Evolutionary conservation across 23 red algal species (phyloP).

Genomic region (Gracilaria gracilis): DNA sequence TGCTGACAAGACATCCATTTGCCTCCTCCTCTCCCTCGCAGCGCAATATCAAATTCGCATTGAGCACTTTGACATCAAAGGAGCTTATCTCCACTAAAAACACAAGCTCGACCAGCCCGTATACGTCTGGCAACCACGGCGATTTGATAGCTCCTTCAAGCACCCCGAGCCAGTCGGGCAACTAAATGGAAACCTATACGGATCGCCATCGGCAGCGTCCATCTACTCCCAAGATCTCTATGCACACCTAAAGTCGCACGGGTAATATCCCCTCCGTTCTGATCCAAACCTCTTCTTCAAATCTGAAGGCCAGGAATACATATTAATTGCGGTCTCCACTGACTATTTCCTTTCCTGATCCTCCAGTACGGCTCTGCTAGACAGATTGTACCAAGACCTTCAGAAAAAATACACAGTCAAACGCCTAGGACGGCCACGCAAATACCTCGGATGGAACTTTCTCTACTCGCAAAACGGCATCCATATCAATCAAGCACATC

Average conservation of each 20-base stretch:
- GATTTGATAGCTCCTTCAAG: constrained; percentile 37
- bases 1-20: constrained; percentile 13
- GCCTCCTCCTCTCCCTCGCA: neutral
- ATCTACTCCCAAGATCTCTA: neutral
- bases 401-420: neutral
- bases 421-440: neutral
- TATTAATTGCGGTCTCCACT: neutral
- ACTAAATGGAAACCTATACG: constrained; percentile 45
- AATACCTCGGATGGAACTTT: constrained; percentile 11
- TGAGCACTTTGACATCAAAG: constrained; percentile 19
- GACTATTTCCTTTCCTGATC: neutral
- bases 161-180: neutral
- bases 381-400: neutral
- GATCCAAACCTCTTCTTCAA: constrained; percentile 44
- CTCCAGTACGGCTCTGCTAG: neutral
- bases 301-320: constrained; percentile 25
- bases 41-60: neutral
- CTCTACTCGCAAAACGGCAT: neutral
- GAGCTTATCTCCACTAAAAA: constrained; percentile 26
- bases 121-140: constrained; percentile 1
- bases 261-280: neutral
- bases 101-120: constrained; percentile 33
- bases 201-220: neutral
- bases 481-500: neutral
- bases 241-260: neutral